Conservation (phyloP, 306 rosid genomes). For the Geum urbanum region DNA sequence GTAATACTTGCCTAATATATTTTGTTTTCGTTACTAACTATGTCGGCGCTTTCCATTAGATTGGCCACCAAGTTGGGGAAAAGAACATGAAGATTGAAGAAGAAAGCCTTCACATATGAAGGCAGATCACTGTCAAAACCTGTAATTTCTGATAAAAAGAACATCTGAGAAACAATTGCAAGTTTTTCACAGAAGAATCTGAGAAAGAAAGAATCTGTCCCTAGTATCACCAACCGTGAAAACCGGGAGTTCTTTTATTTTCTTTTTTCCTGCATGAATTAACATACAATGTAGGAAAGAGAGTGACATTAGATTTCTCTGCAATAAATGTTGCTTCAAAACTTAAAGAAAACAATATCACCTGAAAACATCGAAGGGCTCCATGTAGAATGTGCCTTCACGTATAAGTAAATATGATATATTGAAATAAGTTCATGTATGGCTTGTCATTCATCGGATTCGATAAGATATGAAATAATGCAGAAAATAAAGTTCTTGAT, state of each 20-base stretch:
- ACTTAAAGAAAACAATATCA: slow-evolving; percentile 26
- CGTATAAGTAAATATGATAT: slow-evolving; percentile 2
- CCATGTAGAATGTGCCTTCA: slow-evolving; percentile 31
- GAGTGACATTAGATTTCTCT: slow-evolving; percentile 20
- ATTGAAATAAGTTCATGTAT: slow-evolving; percentile 17
- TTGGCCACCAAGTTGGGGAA: background rate
- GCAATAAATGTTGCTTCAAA: slow-evolving; percentile 24
- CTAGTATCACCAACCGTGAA: background rate
- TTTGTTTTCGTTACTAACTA: background rate
- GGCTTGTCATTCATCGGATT: slow-evolving; percentile 19
- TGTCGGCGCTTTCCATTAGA: background rate
- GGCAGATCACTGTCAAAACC: slow-evolving; percentile 3
- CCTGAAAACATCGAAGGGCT: slow-evolving; percentile 25
- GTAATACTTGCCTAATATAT: background rate
- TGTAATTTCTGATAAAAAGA: background rate
- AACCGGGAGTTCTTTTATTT: background rate
- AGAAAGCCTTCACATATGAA: background rate
- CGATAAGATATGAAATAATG: slow-evolving; percentile 25
- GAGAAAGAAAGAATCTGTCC: slow-evolving; percentile 3
- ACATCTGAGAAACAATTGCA: slow-evolving; percentile 1
- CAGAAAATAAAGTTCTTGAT: slow-evolving; percentile 10
- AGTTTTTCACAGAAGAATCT: background rate
- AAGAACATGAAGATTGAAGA: background rate
- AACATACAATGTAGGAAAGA: background rate
- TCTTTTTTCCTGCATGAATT: slow-evolving; percentile 1